Percentiles rank a stretch among this genome's conserved stretches.
Conservation (phyloP, 768 basidiomycete species). For the Lactarius trivialis region DNA sequence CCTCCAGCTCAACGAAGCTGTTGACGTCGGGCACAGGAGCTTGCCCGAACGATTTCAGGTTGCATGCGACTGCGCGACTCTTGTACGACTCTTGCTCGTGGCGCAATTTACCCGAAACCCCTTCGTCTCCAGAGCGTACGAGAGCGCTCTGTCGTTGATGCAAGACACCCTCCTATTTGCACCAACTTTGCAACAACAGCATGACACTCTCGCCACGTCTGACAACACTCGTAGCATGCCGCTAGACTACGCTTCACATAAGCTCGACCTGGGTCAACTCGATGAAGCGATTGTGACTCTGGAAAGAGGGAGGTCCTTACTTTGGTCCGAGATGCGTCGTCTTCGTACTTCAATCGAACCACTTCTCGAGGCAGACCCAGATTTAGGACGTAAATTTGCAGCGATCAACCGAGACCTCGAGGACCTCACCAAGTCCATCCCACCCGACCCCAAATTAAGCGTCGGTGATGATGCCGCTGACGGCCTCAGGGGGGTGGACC, state of each 20-base stretch:
- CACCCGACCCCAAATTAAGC: neutral
- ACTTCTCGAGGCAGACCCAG: neutral
- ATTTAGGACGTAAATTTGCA: neutral
- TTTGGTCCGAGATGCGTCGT: conserved; percentile 13
- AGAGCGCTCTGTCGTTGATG: neutral
- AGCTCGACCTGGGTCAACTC: neutral
- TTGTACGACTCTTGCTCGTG: too few species aligned
- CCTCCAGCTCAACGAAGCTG: too few species aligned
- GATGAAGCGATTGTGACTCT: neutral
- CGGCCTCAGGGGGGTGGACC: neutral
- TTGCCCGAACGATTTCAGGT: neutral
- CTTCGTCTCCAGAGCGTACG: neutral
- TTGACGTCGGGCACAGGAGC: too few species aligned
- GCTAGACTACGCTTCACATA: neutral
- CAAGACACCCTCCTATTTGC: neutral
- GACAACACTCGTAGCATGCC: neutral
- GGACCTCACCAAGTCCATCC: neutral
- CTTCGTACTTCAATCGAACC: neutral
- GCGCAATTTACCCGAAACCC: neutral
- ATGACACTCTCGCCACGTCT: neutral
- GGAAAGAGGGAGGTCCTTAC: conserved; percentile 9
- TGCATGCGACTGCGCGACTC: neutral
- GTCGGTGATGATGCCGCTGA: neutral
- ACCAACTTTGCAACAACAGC: neutral
- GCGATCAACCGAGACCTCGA: neutral